phyloP scores from a whole-genome alignment of 2,329 filamentous ascomycete species.

The Colletotrichum liaoningense region DNA sequence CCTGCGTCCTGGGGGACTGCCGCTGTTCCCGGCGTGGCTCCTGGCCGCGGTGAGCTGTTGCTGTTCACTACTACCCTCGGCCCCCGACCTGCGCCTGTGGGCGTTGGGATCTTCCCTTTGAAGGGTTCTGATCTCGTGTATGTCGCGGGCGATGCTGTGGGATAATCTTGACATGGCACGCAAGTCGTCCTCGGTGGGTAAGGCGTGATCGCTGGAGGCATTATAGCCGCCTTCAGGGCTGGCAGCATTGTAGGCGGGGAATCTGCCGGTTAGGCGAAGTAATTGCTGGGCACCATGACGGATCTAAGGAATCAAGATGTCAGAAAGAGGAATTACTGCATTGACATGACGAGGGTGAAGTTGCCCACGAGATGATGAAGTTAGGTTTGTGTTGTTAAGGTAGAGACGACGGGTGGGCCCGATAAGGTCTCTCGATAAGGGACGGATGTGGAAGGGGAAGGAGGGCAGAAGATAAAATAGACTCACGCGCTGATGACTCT shows the following conservation, averaged over 20 bases:
- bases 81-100: neutral
- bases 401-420: neutral
- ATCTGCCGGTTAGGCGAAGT: constrained; percentile 22
- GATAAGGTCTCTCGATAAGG: neutral
- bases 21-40: neutral
- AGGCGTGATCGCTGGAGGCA: neutral
- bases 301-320: neutral
- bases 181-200: constrained; percentile 21
- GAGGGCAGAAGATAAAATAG: neutral
- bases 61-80: neutral
- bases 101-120: constrained; percentile 2
- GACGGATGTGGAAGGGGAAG: neutral
- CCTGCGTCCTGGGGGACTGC: neutral
- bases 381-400: neutral
- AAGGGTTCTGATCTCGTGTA: constrained; percentile 21
- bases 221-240: neutral
- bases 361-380: neutral
- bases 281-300: constrained; percentile 23
- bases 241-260: neutral
- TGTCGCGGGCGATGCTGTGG: constrained; percentile 29
- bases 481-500: constrained; percentile 31
- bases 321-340: neutral
- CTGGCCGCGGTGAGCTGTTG: neutral
- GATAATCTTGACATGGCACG: constrained; percentile 28
- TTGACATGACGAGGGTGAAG: neutral